Evolutionary conservation across 108 stramenopile species (phyloP), one percentile per base, ranked within the genome.

Genomic region (Asterionellopsis glacialis): DNA sequence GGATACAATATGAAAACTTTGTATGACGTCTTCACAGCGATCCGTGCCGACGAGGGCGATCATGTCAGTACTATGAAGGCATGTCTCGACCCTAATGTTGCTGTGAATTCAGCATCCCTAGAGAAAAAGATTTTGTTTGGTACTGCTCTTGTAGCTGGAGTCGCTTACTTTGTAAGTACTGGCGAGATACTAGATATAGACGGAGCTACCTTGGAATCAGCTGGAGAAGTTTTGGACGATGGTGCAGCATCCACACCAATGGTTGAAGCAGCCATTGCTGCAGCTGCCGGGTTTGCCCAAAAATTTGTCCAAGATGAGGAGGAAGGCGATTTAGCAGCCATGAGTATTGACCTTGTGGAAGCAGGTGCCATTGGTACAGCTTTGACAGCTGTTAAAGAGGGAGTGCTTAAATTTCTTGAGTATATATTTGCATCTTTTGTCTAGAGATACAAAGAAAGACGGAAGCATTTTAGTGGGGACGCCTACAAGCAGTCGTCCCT

Each of bases 11-110:
- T 48, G 47, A 16, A 1, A 48, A 48, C 76, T 38, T 61, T 95
- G 63, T 88, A 88, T 56, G 95, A 95, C 64, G 85, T 85, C 11
- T 91, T 95, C 73, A 70, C 63, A 18, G 73, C 71, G 51, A 86
- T 95, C 57, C 66, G 87, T 42, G 88, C 90, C 61, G 95, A 95
- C 67, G 95, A 95, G 73, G 40, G n/a, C 15, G 91, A 84, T 14
- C 88, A 90, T 64, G 79, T 77, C 24, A 70, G 70, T 22, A 89
- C 84, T 9, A 81, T 83, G 81, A 55, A 70, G 61, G 68, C 68
- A 14, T 69, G 68, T 62, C 9, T 19, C 24, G 68, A 69, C 41
- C 45, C 43, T 11, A 61, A 61, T 43, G 43, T 61, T 48, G 59
- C 45, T 5, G n/a, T 64, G 28, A 21, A 28, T 19, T 64, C 64